Percentiles rank a stretch among this genome's conserved stretches.
Evolutionary conservation across 306 rosid species (phyloP).

Genomic region (Vicia faba): DNA sequence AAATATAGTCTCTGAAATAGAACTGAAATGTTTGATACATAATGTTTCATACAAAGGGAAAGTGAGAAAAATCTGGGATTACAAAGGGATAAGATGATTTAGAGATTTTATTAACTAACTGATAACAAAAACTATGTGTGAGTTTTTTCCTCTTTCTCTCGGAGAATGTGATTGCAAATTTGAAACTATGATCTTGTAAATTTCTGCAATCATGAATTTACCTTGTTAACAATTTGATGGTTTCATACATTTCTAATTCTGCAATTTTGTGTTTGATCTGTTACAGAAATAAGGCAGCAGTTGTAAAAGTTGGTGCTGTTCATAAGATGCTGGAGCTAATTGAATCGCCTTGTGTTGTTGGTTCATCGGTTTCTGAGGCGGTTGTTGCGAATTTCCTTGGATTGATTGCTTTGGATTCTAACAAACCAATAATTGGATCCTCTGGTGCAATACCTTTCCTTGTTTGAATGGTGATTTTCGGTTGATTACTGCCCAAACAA

Average conservation of each 20-base stretch:
- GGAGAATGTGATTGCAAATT: too few species aligned
- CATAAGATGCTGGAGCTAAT: constrained; percentile 87
- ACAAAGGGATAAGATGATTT: too few species aligned
- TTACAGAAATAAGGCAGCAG: constrained; percentile 85
- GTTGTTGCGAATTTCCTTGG: constrained; percentile 90
- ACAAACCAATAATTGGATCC: constrained; percentile 87
- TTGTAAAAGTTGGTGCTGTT: constrained; percentile 84
- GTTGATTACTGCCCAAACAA: too few species aligned
- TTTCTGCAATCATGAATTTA: constrained; percentile 1
- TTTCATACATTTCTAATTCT: constrained; percentile 1
- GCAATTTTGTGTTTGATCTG: constrained; percentile 19
- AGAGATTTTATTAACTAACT: too few species aligned
- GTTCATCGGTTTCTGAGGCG: constrained; percentile 73
- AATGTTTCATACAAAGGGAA: constrained; percentile 81
- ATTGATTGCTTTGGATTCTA: constrained; percentile 86
- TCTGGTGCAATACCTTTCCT: constrained; percentile 91
- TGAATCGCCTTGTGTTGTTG: constrained; percentile 52
- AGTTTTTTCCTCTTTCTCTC: too few species aligned
- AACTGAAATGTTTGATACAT: constrained; percentile 6
- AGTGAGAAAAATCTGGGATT: too few species aligned
- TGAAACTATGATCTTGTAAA: too few species aligned
- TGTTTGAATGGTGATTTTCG: too few species aligned
- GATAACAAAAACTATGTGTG: too few species aligned
- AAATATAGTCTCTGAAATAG: background rate
- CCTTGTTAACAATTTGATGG: too few species aligned